Evolutionary conservation across 805 yeast genomes (phyloP).

Genomic region (Danielozyma ontarioensis): DNA sequence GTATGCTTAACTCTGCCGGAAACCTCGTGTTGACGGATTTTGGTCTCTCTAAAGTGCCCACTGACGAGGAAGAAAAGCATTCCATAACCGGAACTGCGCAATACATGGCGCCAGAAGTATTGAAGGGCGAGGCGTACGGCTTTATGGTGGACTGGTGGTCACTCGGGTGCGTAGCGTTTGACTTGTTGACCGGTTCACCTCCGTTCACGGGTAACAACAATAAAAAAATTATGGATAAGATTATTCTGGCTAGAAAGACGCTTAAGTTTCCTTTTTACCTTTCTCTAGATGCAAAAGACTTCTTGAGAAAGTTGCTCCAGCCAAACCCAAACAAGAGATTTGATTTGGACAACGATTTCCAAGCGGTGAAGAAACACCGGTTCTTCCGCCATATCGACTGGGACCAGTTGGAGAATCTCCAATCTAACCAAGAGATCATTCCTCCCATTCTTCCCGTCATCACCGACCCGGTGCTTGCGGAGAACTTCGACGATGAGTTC

Average conservation of each 20-base stretch:
- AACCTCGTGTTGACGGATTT: slow-evolving; percentile 41
- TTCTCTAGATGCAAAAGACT: slow-evolving; percentile 74
- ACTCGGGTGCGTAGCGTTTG: slow-evolving; percentile 74
- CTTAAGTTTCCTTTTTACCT: slow-evolving; percentile 69
- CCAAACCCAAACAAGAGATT: slow-evolving; percentile 64
- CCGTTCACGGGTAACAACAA: slow-evolving; percentile 85
- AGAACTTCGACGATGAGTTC: slow-evolving; percentile 77
- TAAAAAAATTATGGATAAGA: slow-evolving; percentile 70
- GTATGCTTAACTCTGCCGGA: slow-evolving; percentile 38
- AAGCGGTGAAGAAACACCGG: slow-evolving; percentile 53
- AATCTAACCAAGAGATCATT: slow-evolving; percentile 35
- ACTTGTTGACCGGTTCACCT: slow-evolving; percentile 79
- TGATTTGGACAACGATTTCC: slow-evolving; percentile 48
- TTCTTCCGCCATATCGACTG: slow-evolving; percentile 77
- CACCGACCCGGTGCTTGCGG: slow-evolving; percentile 78
- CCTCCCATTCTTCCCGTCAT: slow-evolving; percentile 85
- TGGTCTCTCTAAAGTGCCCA: slow-evolving; percentile 35
- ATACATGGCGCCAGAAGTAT: slow-evolving; percentile 87
- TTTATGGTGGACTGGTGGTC: slow-evolving; percentile 91
- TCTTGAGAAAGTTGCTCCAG: slow-evolving; percentile 58
- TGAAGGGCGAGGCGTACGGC: slow-evolving; percentile 72
- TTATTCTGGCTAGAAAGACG: slow-evolving; percentile 53
- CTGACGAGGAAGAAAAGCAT: slow-evolving; percentile 10
- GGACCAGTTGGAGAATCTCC: slow-evolving; percentile 45
- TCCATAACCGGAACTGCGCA: slow-evolving; percentile 75